Conservation (phyloP, 2,329 filamentous ascomycete species). For the Trichoderma koningii region DNA sequence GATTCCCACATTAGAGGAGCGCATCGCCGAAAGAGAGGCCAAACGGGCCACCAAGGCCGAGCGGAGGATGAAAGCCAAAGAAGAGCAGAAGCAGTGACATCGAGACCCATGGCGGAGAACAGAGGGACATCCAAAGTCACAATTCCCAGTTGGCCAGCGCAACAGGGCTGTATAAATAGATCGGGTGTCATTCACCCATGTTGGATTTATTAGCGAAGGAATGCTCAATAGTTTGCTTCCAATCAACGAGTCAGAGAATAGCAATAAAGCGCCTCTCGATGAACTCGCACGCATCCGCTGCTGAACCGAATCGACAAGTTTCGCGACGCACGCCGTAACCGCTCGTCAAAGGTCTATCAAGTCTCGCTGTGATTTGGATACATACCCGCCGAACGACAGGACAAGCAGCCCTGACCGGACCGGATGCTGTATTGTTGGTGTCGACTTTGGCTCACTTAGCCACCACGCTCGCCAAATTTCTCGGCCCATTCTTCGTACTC, state of each 20-base stretch:
- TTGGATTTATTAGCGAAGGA: slow-evolving; percentile 9
- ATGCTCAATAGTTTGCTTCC: slow-evolving; percentile 5
- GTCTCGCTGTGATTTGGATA: neutral
- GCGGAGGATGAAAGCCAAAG: slow-evolving; percentile 43
- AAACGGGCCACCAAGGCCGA: slow-evolving; percentile 61
- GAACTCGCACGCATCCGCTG: neutral
- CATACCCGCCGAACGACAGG: neutral
- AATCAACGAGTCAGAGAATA: slow-evolving; percentile 10
- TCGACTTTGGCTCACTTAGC: slow-evolving; percentile 47
- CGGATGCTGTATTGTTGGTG: neutral
- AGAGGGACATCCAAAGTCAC: neutral
- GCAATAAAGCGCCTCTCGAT: slow-evolving; percentile 12
- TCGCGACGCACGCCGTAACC: neutral
- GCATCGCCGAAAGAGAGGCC: slow-evolving; percentile 55
- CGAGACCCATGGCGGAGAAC: slow-evolving; percentile 27
- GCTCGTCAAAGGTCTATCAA: neutral
- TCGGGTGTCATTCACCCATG: neutral
- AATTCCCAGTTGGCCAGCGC: neutral
- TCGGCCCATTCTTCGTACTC: slow-evolving; percentile 93
- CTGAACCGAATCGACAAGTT: neutral
- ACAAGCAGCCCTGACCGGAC: neutral
- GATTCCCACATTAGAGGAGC: slow-evolving; percentile 65
- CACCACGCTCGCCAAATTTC: slow-evolving; percentile 90
- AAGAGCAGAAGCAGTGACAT: slow-evolving; percentile 11
- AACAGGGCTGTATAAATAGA: slow-evolving; percentile 18